These are phyloP conservation scores for Erucastrum elatum DNA, from an alignment of 345 rosid species.

Conservation along the genomic window DNA sequence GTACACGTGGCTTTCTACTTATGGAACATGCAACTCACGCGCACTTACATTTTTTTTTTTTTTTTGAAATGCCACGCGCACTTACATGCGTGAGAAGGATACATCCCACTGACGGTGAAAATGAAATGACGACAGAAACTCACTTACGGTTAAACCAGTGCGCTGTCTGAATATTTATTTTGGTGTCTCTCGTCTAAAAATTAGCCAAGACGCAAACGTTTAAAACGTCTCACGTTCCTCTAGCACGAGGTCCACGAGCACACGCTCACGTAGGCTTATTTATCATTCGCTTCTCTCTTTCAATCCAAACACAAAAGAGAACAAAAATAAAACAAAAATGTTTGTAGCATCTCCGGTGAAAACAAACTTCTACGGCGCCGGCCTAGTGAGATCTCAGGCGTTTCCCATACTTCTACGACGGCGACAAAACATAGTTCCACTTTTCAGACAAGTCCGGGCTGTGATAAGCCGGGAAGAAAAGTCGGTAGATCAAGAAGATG, in stretches of 20 bases:
- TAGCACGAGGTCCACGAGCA: conserved; percentile 38
- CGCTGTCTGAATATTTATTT: neutral
- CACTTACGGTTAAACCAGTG: conserved; percentile 10
- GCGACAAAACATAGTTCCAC: neutral
- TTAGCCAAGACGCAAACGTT: conserved; percentile 9
- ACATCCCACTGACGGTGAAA: conserved; percentile 2
- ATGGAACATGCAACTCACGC: neutral
- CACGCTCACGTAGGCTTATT: neutral
- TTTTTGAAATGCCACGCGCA: too few relatives aligned
- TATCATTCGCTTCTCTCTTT: conserved; percentile 9
- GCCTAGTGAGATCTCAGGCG: conserved; percentile 40
- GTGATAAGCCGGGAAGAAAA: conserved; percentile 68
- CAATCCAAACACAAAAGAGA: neutral
- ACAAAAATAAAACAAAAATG: conserved; percentile 32
- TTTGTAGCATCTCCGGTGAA: conserved; percentile 45
- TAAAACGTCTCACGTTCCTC: neutral
- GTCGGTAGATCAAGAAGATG: conserved; percentile 45
- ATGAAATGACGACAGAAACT: conserved; percentile 8
- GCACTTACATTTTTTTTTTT: too few relatives aligned
- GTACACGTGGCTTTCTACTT: neutral
- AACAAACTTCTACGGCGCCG: conserved; percentile 43
- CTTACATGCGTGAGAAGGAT: conserved; percentile 13
- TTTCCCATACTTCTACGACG: conserved; percentile 20
- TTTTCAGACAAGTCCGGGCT: conserved; percentile 42
- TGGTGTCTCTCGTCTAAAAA: neutral